Percentiles rank a stretch among this genome's conserved stretches.
Evolutionary conservation across 2,329 filamentous ascomycete species (phyloP).

Genomic region (Neopestalotiopsis clavispora): DNA sequence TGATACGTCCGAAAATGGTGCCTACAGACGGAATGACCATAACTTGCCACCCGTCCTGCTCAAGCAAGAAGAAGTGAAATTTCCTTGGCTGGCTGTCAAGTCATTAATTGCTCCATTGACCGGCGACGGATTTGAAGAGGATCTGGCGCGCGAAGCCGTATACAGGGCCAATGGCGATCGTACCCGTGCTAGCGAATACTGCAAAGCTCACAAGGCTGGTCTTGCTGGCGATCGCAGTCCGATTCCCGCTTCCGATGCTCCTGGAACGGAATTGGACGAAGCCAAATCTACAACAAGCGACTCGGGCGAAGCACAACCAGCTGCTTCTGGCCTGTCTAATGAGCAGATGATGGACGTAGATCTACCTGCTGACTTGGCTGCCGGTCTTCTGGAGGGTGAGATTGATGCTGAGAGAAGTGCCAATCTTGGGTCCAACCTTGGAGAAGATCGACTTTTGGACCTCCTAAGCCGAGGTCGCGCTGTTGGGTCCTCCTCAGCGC

Average conservation of each 20-base stretch:
- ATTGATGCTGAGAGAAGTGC: conserved; percentile 26
- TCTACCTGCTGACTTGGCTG: conserved; percentile 27
- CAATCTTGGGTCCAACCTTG: conserved; percentile 11
- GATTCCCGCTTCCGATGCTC: conserved; percentile 63
- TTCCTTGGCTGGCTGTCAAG: conserved; percentile 48
- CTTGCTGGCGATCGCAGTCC: conserved; percentile 67
- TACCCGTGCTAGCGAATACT: conserved; percentile 73
- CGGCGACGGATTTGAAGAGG: conserved; percentile 42
- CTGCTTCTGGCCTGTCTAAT: conserved; percentile 24
- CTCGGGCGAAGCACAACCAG: neutral
- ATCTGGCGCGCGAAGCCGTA: conserved; percentile 76
- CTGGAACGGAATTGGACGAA: conserved; percentile 31
- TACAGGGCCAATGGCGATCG: conserved; percentile 78
- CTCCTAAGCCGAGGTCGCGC: conserved; percentile 30
- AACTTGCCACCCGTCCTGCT: conserved; percentile 43
- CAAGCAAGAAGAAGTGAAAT: conserved; percentile 47
- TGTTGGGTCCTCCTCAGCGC: conserved; percentile 28
- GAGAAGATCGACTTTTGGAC: conserved; percentile 27
- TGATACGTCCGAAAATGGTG: conserved; percentile 71
- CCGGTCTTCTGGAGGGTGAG: conserved; percentile 31
- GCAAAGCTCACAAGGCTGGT: conserved; percentile 63
- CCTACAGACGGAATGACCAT: conserved; percentile 66
- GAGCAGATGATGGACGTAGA: conserved; percentile 33
- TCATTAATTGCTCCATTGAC: conserved; percentile 38
- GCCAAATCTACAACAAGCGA: neutral